These are phyloP conservation scores for Saturnispora galanensis DNA, from an alignment of 805 yeast genomes.

Conservation along the genomic window DNA sequence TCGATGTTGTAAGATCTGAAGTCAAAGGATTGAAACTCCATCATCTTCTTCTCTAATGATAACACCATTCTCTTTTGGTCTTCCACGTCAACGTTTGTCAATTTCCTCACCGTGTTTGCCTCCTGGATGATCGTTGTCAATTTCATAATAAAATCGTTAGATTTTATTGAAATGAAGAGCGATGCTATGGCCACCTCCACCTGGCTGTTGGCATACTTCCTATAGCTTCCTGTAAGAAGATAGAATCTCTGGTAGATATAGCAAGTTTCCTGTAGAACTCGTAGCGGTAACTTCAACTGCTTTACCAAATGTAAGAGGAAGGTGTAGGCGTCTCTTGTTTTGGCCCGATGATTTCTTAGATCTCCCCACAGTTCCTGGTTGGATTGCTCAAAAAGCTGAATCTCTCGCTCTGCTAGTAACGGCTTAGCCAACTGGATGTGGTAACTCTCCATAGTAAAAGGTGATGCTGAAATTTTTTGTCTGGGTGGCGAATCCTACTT, in stretches of 20 bases:
- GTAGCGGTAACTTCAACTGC: slow-evolving; percentile 54
- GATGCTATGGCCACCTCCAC: slow-evolving; percentile 61
- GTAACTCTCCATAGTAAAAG: not conserved
- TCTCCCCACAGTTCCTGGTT: slow-evolving; percentile 16
- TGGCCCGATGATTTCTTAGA: slow-evolving; percentile 16
- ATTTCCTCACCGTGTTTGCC: slow-evolving; percentile 28
- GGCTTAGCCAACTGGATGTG: slow-evolving; percentile 28
- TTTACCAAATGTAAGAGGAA: slow-evolving; percentile 45
- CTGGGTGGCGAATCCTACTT: not conserved
- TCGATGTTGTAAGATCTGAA: slow-evolving; percentile 63
- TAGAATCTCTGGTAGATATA: slow-evolving; percentile 63
- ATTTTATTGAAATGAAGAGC: slow-evolving; percentile 61
- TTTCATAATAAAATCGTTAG: slow-evolving; percentile 78
- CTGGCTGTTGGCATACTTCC: slow-evolving; percentile 34
- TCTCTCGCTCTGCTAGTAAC: slow-evolving; percentile 23
- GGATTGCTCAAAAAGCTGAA: slow-evolving; percentile 15
- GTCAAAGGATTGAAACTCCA: slow-evolving; percentile 75
- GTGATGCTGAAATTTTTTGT: not conserved
- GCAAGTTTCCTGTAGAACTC: slow-evolving; percentile 62
- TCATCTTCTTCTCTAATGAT: slow-evolving; percentile 55
- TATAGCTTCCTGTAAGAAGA: slow-evolving; percentile 49
- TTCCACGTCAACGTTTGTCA: slow-evolving; percentile 31
- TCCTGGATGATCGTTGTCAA: slow-evolving; percentile 49
- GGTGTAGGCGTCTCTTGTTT: slow-evolving; percentile 35
- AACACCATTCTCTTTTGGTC: slow-evolving; percentile 47